Evolutionary conservation across 768 basidiomycete species (phyloP).

Genomic region (Sarcomyxa edulis): DNA sequence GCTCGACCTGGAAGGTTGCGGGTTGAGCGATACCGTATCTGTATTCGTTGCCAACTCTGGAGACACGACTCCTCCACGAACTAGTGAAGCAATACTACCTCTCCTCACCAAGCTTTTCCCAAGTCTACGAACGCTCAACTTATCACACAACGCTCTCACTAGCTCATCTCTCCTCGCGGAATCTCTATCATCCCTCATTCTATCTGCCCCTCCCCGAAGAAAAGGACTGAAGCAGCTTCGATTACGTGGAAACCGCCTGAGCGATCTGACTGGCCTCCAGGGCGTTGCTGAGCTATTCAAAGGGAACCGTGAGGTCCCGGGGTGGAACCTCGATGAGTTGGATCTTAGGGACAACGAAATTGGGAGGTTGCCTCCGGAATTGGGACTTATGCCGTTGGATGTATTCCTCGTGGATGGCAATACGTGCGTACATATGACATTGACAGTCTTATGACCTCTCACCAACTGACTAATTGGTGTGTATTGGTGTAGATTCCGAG

Average conservation of each 20-base stretch:
- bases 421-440: conserved; percentile 42
- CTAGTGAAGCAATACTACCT: conserved; percentile 50
- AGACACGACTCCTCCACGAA: conserved; percentile 33
- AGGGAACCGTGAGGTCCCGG: conserved; percentile 53
- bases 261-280: conserved; percentile 57
- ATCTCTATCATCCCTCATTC: conserved; percentile 43
- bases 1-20: conserved; percentile 69
- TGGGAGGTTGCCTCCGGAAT: conserved; percentile 56
- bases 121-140: conserved; percentile 57
- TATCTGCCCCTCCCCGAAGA: conserved; percentile 31
- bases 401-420: conserved; percentile 85
- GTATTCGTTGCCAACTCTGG: conserved; percentile 32
- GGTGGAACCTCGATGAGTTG: conserved; percentile 78
- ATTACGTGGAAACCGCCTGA: conserved; percentile 64
- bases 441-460: neutral
- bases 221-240: conserved; percentile 61
- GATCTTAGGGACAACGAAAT: conserved; percentile 83
- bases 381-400: conserved; percentile 74
- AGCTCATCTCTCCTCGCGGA: conserved; percentile 44
- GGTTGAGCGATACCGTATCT: conserved; percentile 53
- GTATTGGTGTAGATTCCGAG: conserved; percentile 55
- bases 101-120: conserved; percentile 67
- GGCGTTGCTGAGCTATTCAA: conserved; percentile 60
- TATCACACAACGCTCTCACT: conserved; percentile 72
- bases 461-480: too few relatives aligned